Conservation (phyloP, 2,329 filamentous ascomycete species). For the Venturia nashicola region DNA sequence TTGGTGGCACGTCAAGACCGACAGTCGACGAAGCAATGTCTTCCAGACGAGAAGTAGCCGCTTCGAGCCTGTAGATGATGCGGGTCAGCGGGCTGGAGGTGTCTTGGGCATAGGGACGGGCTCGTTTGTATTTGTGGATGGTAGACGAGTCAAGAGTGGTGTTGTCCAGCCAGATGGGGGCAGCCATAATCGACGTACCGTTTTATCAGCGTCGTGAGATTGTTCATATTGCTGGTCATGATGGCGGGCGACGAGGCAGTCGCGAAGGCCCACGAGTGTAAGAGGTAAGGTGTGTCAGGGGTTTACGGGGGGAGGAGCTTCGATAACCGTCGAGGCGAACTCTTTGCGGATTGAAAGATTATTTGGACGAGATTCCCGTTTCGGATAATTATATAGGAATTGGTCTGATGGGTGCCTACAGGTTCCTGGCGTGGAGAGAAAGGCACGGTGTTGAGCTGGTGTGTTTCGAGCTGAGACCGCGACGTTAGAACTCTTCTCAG, state of each 20-base stretch:
- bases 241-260: slow-evolving; percentile 15
- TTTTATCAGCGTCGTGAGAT: slow-evolving; percentile 94
- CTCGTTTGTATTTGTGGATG: neutral
- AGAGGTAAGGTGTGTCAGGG: neutral
- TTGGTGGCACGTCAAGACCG: slow-evolving; percentile 36
- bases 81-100: slow-evolving; percentile 31
- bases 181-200: slow-evolving; percentile 46
- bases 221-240: slow-evolving; percentile 86
- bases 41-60: slow-evolving; percentile 88
- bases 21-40: slow-evolving; percentile 73
- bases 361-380: neutral
- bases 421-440: neutral
- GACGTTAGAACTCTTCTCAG: too few species aligned
- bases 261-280: neutral
- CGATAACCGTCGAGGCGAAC: neutral
- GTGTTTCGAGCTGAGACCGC: neutral
- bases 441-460: neutral
- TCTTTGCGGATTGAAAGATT: too few species aligned
- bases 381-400: neutral
- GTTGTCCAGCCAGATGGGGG: neutral
- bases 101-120: neutral
- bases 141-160: neutral
- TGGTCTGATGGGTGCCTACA: neutral
- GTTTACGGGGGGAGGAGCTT: neutral
- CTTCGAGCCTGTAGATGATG: slow-evolving; percentile 65